These are phyloP conservation scores for Ophiostoma sp. DNA, from an alignment of 2,329 filamentous ascomycete genomes.

Conservation along the genomic window DNA sequence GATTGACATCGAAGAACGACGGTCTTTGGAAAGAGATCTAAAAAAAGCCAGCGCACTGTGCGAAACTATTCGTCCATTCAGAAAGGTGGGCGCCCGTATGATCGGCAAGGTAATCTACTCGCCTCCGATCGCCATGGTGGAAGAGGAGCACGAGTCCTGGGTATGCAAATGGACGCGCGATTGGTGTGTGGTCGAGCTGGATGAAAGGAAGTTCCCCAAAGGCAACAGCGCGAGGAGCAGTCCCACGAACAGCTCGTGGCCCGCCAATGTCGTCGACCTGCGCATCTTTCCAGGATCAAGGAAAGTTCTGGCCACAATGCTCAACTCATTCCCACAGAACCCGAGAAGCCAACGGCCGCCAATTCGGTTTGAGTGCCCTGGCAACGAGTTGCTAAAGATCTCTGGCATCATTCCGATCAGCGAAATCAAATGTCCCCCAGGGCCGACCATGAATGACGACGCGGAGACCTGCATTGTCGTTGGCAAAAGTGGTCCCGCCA, in stretches of 20 bases:
- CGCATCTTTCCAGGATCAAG: not conserved
- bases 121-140: not conserved
- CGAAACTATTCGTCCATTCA: not conserved
- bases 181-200: not conserved
- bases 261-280: not conserved
- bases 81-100: not conserved
- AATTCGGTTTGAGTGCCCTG: not conserved
- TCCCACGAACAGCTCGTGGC: not conserved
- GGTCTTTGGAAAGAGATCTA: not conserved
- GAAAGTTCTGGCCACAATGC: not conserved
- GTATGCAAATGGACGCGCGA: not conserved
- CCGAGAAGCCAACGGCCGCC: not conserved
- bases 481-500: not conserved
- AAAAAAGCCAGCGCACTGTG: not conserved
- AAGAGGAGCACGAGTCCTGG: not conserved
- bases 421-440: not conserved
- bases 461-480: not conserved
- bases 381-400: not conserved
- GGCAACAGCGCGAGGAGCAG: not conserved
- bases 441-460: not conserved
- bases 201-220: not conserved
- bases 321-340: not conserved
- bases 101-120: not conserved
- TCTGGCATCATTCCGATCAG: not conserved
- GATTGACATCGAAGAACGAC: not conserved